phyloP scores from a whole-genome alignment of 2,329 filamentous ascomycete genomes.

The Sclerotinia nivalis region DNA sequence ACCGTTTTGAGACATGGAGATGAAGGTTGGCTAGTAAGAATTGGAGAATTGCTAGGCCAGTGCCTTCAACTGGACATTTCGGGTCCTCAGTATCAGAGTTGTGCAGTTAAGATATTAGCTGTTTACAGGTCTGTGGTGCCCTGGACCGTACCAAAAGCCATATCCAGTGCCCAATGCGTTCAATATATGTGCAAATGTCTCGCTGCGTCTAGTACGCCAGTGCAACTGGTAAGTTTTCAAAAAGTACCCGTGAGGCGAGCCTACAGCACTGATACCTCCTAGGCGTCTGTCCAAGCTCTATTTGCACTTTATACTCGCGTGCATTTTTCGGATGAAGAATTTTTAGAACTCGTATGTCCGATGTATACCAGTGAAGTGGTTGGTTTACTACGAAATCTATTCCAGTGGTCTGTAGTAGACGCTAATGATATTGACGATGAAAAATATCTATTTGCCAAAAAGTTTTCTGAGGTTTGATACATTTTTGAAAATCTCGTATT shows the following conservation, averaged over 20 bases:
- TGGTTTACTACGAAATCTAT: conserved; percentile 69
- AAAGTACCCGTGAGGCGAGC: conserved; percentile 4
- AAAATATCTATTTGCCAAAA: conserved; percentile 90
- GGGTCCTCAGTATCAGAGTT: conserved; percentile 66
- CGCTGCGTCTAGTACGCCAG: conserved; percentile 65
- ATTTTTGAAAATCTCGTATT: neutral
- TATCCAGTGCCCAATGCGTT: conserved; percentile 70
- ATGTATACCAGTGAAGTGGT: conserved; percentile 76
- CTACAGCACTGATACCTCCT: conserved; percentile 30
- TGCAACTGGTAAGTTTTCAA: conserved; percentile 65
- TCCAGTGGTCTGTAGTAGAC: conserved; percentile 77
- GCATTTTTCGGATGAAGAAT: conserved; percentile 75
- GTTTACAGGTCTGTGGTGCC: conserved; percentile 77
- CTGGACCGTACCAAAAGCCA: conserved; percentile 85
- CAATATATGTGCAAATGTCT: conserved; percentile 70
- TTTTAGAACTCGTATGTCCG: conserved; percentile 72
- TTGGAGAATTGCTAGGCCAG: conserved; percentile 71
- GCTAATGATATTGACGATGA: conserved; percentile 84
- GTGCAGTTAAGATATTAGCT: conserved; percentile 74
- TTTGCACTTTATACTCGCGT: conserved; percentile 77
- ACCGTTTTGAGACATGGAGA: conserved; percentile 70
- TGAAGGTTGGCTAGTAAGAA: conserved; percentile 84
- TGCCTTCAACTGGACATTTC: conserved; percentile 68
- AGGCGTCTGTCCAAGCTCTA: conserved; percentile 81
- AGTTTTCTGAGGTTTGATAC: conserved; percentile 77